Evolutionary conservation across 2,329 filamentous ascomycete genomes (phyloP).

Genomic region (Fusarium sp.): DNA sequence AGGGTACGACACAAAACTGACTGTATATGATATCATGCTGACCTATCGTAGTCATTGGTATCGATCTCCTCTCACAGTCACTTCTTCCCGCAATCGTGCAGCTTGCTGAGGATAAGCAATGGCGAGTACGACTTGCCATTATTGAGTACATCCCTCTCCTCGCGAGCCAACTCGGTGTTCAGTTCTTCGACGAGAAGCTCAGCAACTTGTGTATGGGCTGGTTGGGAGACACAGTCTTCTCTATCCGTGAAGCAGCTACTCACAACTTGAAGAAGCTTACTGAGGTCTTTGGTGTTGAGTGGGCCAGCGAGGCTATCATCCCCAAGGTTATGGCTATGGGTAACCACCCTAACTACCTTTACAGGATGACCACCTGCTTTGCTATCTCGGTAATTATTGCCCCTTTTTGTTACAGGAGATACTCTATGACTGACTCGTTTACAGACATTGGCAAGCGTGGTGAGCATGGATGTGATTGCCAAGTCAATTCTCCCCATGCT

Average conservation of each 20-base stretch:
- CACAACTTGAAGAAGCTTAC: constrained; percentile 98
- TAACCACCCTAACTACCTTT: constrained; percentile 97
- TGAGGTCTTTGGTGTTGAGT: constrained; percentile 97
- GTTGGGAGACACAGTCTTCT: constrained; percentile 98
- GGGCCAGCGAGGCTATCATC: constrained; percentile 97
- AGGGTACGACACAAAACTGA: constrained; percentile 69
- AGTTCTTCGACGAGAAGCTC: constrained; percentile 98
- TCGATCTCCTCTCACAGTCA: constrained; percentile 95
- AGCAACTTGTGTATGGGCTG: constrained; percentile 97
- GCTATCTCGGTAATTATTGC: constrained; percentile 86
- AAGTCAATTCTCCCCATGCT: constrained; percentile 96
- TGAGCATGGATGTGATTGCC: constrained; percentile 93
- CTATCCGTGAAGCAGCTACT: constrained; percentile 96
- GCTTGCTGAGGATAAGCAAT: constrained; percentile 98
- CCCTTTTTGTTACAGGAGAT: not conserved
- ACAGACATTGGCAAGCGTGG: constrained; percentile 91
- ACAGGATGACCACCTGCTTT: constrained; percentile 99
- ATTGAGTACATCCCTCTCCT: constrained; percentile 99
- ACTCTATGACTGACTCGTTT: constrained; percentile 41
- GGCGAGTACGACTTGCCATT: constrained; percentile 96
- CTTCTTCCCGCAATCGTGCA: constrained; percentile 97
- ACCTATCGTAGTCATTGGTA: constrained; percentile 84
- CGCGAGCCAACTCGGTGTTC: constrained; percentile 92
- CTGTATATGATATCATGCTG: constrained; percentile 24
- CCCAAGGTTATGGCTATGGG: constrained; percentile 99